Evolutionary conservation across 129 eudicot species (phyloP).

Genomic region (Lonicera japonica): DNA sequence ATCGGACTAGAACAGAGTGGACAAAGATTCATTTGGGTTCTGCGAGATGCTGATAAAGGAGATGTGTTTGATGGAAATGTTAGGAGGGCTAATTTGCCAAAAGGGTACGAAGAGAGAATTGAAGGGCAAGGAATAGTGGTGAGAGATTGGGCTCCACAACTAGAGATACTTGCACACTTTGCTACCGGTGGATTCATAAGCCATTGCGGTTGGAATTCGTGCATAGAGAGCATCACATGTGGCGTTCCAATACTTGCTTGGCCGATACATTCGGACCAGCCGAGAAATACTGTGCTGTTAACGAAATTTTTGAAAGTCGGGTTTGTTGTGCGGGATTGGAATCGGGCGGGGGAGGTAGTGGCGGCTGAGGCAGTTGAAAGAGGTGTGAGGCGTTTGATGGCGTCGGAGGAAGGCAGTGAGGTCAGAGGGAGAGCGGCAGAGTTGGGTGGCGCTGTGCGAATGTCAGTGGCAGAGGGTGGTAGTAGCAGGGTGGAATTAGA

Average conservation of each 20-base stretch:
- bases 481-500: slow-evolving; percentile 19
- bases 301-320: slow-evolving; percentile 4
- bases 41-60: slow-evolving; percentile 35
- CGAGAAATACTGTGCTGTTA: slow-evolving; percentile 3
- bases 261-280: slow-evolving; percentile 19
- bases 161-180: slow-evolving; percentile 22
- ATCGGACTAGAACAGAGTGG: slow-evolving; percentile 21
- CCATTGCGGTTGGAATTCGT: slow-evolving; percentile 22
- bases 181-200: slow-evolving; percentile 36
- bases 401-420: slow-evolving; percentile 23
- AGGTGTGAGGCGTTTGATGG: slow-evolving; percentile 18
- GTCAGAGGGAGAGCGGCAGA: slow-evolving; percentile 18
- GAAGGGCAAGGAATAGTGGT: slow-evolving; percentile 20
- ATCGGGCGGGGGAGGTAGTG: slow-evolving; percentile 6
- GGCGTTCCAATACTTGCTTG: slow-evolving; percentile 14
- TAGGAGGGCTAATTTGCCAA: slow-evolving; percentile 19
- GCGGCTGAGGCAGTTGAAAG: neutral
- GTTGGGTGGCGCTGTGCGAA: slow-evolving; percentile 18
- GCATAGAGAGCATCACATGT: slow-evolving; percentile 6
- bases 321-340: slow-evolving; percentile 6
- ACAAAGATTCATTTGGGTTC: slow-evolving; percentile 29
- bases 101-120: slow-evolving; percentile 31
- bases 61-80: slow-evolving; percentile 14
- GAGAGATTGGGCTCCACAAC: slow-evolving; percentile 31
- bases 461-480: slow-evolving; percentile 19